These are phyloP conservation scores for Neoascochyta sp. DNA, from an alignment of 2,329 filamentous ascomycete species.

Conservation along the genomic window DNA sequence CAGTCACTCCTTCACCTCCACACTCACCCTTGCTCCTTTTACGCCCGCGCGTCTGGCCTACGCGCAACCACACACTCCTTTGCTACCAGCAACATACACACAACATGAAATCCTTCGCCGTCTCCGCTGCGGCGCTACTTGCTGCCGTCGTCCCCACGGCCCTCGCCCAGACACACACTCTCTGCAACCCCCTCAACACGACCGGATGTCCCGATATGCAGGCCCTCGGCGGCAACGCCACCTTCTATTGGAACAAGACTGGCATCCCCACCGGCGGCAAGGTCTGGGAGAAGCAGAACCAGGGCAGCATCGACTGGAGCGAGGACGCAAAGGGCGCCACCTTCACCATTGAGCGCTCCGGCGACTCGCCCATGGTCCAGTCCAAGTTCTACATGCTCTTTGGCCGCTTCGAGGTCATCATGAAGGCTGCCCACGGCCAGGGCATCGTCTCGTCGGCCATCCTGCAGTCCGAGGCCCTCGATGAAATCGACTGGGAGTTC, in stretches of 20 bases:
- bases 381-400: slow-evolving; percentile 57
- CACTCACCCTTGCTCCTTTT: slow-evolving; percentile 17
- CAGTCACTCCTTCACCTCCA: slow-evolving; percentile 28
- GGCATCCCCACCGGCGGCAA: slow-evolving; percentile 34
- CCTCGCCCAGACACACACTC: slow-evolving; percentile 69
- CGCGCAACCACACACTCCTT: slow-evolving; percentile 34
- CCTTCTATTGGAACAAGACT: slow-evolving; percentile 53
- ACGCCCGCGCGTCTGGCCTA: slow-evolving; percentile 35
- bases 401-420: slow-evolving; percentile 48
- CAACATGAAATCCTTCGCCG: slow-evolving; percentile 31
- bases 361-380: slow-evolving; percentile 73
- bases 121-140: slow-evolving; percentile 39
- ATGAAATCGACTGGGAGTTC: slow-evolving; percentile 55
- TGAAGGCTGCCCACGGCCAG: slow-evolving; percentile 48
- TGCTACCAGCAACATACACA: slow-evolving; percentile 3
- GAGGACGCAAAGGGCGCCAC: slow-evolving; percentile 55
- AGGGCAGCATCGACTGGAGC: slow-evolving; percentile 61
- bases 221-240: slow-evolving; percentile 61
- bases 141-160: slow-evolving; percentile 43
- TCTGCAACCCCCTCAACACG: slow-evolving; percentile 71
- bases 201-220: slow-evolving; percentile 66
- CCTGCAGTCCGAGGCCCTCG: slow-evolving; percentile 50
- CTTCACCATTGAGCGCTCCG: slow-evolving; percentile 67
- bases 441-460: slow-evolving; percentile 52
- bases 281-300: slow-evolving; percentile 62